Base-by-base conservation (phyloP, 139 green algal species). In the Micractinium sp. region DNA sequence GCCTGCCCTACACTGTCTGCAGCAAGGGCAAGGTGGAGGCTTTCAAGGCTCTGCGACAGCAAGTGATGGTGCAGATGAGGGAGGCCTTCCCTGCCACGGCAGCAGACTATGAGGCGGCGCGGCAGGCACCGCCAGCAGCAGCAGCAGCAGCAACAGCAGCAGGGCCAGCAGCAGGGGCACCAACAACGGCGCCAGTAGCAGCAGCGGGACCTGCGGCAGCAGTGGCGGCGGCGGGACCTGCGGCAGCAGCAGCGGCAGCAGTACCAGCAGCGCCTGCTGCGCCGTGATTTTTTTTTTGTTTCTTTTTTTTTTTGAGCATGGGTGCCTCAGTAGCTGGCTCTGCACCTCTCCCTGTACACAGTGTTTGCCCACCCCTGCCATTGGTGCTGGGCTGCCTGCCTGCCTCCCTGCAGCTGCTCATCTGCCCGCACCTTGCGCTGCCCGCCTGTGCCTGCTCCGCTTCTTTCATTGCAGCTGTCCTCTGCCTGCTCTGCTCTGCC, bases 21-120 rank as follows among this genome's bases (percentile, higher is more conserved):
- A 87, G 83, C 83, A 87, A 87, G 29, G 83, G 83, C 29, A 87
- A 87, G 31, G 83, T 87, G 67, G 83, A 87, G 66, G 83, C 83
- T 3, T 87, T 87, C 19, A 74, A 39, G 13, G 27, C 25, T 39
- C 66, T 87, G 66, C 38, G 39, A 9, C 67, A 87, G 36, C 63
- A 67, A 19, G 33, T 79, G 38, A 35, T 67, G 31, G 36, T 81
- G 83, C 38, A 80, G 38, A 19, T 87, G 18, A 38, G 63, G 67
- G 25, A 29, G 0, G 83, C 83, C 0, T 87, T 87, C 39, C 83
- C 83, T 0, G 83, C 63, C 0, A 47, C 33, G 38, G 83, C 41
- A 33, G 67, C 83, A 67, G 83, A 87, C 38, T 87, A 87, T 20
- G 60, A 80, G 38, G 63, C 76, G 3, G 66, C 81, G 12, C 66